phyloP scores from a whole-genome alignment of 2,329 filamentous ascomycete genomes.

The Fusarium fracticaudum region DNA sequence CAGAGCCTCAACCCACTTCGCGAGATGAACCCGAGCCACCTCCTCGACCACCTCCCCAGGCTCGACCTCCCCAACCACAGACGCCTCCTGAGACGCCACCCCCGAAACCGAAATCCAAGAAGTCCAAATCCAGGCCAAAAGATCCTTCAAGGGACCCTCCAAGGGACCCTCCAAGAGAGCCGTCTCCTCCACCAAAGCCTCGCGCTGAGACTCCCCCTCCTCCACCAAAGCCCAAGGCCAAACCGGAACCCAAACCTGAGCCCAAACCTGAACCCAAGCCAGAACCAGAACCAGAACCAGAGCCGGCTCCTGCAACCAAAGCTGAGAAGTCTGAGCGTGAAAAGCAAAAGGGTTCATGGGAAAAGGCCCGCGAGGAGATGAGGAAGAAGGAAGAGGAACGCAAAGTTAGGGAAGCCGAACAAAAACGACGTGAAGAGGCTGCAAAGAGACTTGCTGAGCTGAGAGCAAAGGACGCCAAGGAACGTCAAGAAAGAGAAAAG shows the following conservation, averaged over 20 bases:
- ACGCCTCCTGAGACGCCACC: constrained; percentile 38
- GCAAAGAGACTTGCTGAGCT: constrained; percentile 63
- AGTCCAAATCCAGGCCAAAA: constrained; percentile 6
- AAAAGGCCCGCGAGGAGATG: constrained; percentile 75
- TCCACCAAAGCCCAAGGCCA: constrained; percentile 32
- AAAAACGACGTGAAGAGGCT: constrained; percentile 66
- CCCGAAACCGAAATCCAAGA: constrained; percentile 36
- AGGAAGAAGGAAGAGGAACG: constrained; percentile 71
- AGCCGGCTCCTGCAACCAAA: constrained; percentile 33
- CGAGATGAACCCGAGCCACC: constrained; percentile 31
- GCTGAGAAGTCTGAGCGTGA: constrained; percentile 40
- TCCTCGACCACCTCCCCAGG: constrained; percentile 37
- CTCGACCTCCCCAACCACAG: constrained; percentile 31
- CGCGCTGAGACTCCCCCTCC: constrained; percentile 32
- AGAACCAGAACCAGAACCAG: constrained; percentile 19
- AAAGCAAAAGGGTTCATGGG: constrained; percentile 65
- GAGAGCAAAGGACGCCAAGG: constrained; percentile 64
- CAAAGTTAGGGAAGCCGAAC: constrained; percentile 68
- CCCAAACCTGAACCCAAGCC: neutral
- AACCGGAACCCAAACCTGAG: constrained; percentile 29
- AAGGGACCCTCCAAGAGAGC: constrained; percentile 16
- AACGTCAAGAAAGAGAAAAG: constrained; percentile 55
- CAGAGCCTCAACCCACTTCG: constrained; percentile 31
- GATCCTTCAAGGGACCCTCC: constrained; percentile 34
- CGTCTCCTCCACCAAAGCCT: constrained; percentile 37